A percentile compares a stretch with the other conserved stretches of the same genome.
Conservation (phyloP, 129 eudicot genomes). For the Silybum marianum region DNA sequence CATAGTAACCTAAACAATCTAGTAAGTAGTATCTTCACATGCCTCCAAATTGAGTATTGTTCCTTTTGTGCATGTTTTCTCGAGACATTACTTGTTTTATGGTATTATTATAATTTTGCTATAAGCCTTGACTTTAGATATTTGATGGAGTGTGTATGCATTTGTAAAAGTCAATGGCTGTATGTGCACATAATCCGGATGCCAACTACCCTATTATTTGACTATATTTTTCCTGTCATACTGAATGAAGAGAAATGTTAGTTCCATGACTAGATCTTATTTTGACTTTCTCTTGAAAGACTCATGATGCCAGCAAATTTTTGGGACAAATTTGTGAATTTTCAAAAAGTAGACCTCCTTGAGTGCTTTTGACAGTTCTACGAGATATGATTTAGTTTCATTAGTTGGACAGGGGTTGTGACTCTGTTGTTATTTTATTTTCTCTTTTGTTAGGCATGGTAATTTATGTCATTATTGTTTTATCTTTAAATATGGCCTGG, state of each 20-base stretch:
- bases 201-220: slow-evolving; percentile 5
- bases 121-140: not conserved
- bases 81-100: not conserved
- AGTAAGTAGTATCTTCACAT: not conserved
- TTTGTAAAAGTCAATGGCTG: too few species aligned
- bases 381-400: not conserved
- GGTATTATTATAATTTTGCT: not conserved
- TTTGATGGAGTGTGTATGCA: not conserved
- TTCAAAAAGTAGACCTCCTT: not conserved
- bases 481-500: not conserved
- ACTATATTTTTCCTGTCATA: not conserved
- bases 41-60: not conserved
- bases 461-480: slow-evolving; percentile 7
- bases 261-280: not conserved
- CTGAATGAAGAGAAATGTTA: not conserved
- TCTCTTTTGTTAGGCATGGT: not conserved
- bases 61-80: not conserved
- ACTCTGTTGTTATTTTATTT: not conserved
- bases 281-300: not conserved
- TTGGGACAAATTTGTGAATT: not conserved
- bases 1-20: not conserved
- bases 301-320: slow-evolving; percentile 2
- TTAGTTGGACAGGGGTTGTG: not conserved
- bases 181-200: not conserved
- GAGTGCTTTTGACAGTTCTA: slow-evolving; percentile 1